Evolutionary conservation across 345 rosid genomes (phyloP).

Genomic region (Pelargonium nanum): DNA sequence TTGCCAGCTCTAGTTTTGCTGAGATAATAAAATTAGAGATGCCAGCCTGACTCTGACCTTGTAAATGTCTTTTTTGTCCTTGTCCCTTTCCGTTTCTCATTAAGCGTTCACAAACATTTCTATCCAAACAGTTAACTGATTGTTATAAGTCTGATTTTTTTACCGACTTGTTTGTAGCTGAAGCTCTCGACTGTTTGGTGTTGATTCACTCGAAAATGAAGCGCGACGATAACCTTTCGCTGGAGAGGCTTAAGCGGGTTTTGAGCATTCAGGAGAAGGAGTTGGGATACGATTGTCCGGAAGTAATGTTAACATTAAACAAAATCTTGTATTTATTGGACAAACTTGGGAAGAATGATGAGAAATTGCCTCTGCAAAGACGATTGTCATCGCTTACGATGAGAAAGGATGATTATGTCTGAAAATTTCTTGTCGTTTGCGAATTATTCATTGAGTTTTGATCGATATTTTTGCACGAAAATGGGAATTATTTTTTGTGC

Average conservation of each 20-base stretch:
- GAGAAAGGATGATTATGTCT: no score
- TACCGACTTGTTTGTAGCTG: constrained; percentile 34
- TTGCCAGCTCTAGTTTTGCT: no score
- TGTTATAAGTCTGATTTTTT: constrained; percentile 2
- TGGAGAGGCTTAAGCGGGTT: constrained; percentile 48
- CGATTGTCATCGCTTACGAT: constrained; percentile 45
- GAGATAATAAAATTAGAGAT: no score
- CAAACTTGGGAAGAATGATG: constrained; percentile 57
- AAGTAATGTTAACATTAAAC: constrained; percentile 52
- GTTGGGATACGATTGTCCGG: constrained; percentile 56
- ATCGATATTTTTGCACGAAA: no score
- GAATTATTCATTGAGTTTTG: no score
- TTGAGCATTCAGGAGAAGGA: constrained; percentile 66
- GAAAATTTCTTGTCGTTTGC: no score
- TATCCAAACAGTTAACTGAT: neutral
- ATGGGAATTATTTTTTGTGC: no score
- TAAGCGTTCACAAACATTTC: neutral
- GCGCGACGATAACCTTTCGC: constrained; percentile 31
- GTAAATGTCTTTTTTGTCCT: no score
- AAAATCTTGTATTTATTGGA: constrained; percentile 53
- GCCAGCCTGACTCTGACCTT: no score
- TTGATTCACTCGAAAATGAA: constrained; percentile 52
- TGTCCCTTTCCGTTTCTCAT: no score
- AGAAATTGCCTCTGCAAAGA: constrained; percentile 48
- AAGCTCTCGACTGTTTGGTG: constrained; percentile 73